phyloP scores from a whole-genome alignment of 2,329 filamentous ascomycete genomes.

The Leptodontidium sp. region DNA sequence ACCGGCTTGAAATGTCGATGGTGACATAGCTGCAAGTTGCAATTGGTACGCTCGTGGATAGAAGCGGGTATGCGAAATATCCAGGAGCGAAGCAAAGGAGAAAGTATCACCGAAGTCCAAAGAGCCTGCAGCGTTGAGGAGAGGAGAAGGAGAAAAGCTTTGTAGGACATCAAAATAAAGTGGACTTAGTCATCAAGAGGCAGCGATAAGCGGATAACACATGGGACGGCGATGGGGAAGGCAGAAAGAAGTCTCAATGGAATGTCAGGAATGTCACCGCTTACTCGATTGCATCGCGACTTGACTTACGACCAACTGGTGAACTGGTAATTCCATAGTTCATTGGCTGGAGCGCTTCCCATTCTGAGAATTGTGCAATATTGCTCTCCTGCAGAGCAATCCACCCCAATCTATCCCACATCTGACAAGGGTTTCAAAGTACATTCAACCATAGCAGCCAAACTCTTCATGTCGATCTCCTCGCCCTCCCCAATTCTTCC shows the following conservation, averaged over 20 bases:
- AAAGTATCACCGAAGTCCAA: neutral
- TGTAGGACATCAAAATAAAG: neutral
- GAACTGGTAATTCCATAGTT: no score
- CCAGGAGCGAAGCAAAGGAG: no score
- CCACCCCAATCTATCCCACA: no score
- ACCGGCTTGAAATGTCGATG: neutral
- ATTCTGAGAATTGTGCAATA: neutral
- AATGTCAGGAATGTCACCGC: neutral
- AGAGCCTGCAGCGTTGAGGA: neutral
- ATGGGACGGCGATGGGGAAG: neutral
- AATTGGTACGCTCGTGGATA: conserved; percentile 4
- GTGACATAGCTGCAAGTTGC: neutral
- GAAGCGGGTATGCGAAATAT: neutral
- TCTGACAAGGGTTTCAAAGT: no score
- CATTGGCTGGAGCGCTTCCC: neutral
- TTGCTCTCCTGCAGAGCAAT: neutral
- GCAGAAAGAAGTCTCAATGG: no score
- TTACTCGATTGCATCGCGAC: neutral
- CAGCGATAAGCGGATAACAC: conserved; percentile 11
- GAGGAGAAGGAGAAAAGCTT: neutral
- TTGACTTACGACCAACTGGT: no score
- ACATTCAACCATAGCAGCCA: conserved; percentile 29
- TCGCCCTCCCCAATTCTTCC: conserved; percentile 44
- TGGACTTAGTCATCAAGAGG: neutral
- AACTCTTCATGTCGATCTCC: conserved; percentile 33